A percentile compares a stretch with the other conserved stretches of the same genome.
Conservation (phyloP, 345 rosid species). For the Eucalyptus erythrocorys region DNA sequence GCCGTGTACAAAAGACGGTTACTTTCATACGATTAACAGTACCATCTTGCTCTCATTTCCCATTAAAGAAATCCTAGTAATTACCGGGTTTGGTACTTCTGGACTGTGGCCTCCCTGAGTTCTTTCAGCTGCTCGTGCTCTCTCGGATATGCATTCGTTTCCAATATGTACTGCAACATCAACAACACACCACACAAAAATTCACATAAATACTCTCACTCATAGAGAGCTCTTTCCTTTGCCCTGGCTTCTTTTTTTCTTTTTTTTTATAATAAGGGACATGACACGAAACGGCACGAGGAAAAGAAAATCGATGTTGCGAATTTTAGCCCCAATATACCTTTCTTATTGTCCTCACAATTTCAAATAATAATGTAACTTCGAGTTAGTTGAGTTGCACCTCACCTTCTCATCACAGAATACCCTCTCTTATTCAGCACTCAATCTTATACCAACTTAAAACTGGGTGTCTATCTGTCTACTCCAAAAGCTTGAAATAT, state of each 20-base stretch:
- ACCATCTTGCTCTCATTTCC: not conserved
- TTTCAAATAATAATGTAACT: not conserved
- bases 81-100: slow-evolving; percentile 7
- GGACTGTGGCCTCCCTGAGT: slow-evolving; percentile 21
- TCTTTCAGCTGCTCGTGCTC: slow-evolving; percentile 35
- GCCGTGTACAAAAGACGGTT: no score
- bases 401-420: not conserved
- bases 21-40: no score
- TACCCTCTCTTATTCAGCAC: not conserved
- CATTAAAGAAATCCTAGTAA: not conserved
- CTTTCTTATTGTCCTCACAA: not conserved
- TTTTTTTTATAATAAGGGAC: no score
- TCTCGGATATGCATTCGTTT: slow-evolving; percentile 34
- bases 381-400: not conserved
- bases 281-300: accelerated
- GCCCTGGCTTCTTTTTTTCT: no score
- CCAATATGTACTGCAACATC: slow-evolving; percentile 15
- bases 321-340: no score
- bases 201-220: not conserved
- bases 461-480: not conserved
- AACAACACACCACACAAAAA: not conserved
- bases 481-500: not conserved
- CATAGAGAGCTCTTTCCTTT: not conserved
- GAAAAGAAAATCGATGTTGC: no score
- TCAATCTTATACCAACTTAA: not conserved